Evolutionary conservation across 768 basidiomycete genomes (phyloP).

Genomic region (Pisolithus albus): DNA sequence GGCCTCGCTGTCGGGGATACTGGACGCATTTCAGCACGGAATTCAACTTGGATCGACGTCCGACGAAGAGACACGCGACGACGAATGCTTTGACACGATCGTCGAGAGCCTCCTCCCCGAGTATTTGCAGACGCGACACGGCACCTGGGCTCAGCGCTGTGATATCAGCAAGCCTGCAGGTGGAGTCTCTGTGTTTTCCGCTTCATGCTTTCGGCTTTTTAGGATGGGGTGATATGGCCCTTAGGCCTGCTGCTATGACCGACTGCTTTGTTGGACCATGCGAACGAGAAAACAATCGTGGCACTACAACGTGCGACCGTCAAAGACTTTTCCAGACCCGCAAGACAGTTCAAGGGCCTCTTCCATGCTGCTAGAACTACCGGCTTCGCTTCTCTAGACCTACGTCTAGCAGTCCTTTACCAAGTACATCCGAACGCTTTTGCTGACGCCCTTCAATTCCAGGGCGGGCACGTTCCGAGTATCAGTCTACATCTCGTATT

Average conservation of each 20-base stretch:
- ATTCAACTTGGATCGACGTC: not conserved
- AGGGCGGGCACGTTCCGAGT: too few species aligned
- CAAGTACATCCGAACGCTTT: too few species aligned
- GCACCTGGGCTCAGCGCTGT: constrained; percentile 14
- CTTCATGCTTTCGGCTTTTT: not conserved
- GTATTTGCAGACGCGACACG: constrained; percentile 25
- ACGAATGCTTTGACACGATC: constrained; percentile 28
- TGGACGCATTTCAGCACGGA: constrained; percentile 14
- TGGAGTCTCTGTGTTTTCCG: not conserved
- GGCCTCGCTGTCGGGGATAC: constrained; percentile 11
- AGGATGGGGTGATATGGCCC: constrained; percentile 35
- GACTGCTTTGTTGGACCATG: constrained; percentile 27
- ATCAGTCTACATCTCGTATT: too few species aligned
- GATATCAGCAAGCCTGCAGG: constrained; percentile 11
- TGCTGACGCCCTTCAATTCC: too few species aligned
- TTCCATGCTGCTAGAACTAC: too few species aligned
- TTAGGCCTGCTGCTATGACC: constrained; percentile 35
- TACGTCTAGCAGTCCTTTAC: too few species aligned
- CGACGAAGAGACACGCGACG: not conserved
- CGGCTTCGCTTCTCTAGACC: too few species aligned
- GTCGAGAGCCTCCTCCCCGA: constrained; percentile 31
- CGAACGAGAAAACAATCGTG: constrained; percentile 4
- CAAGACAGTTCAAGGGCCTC: too few species aligned
- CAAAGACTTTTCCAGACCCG: too few species aligned
- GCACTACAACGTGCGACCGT: too few species aligned